Conservation (phyloP, 2,329 filamentous ascomycete species). For the Emericellopsis atlantica region DNA sequence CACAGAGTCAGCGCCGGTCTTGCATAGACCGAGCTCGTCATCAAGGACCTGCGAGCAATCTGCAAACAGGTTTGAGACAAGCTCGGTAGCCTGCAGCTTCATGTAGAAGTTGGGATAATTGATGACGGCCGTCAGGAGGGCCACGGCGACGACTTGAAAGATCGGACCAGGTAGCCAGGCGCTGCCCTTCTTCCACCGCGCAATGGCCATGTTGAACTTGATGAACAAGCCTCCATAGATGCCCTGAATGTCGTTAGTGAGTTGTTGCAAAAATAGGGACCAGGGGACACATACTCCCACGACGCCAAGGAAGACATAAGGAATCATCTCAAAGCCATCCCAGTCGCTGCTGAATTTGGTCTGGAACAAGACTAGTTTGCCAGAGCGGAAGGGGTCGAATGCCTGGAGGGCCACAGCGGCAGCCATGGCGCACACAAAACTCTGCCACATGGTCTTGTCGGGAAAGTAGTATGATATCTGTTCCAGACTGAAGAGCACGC, state of each 20-base stretch:
- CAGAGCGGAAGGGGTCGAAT: constrained; percentile 87
- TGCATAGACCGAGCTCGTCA: constrained; percentile 84
- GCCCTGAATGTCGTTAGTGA: constrained; percentile 33
- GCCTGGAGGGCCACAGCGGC: constrained; percentile 87
- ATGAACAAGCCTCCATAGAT: constrained; percentile 92
- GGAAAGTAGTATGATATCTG: constrained; percentile 96
- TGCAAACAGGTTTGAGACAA: constrained; percentile 83
- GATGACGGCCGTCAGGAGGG: constrained; percentile 72
- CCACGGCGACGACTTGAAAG: constrained; percentile 66
- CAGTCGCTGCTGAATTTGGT: constrained; percentile 85
- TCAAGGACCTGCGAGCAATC: constrained; percentile 76
- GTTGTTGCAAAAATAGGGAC: too few relatives aligned
- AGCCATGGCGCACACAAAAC: constrained; percentile 98
- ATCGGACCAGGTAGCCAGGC: constrained; percentile 61
- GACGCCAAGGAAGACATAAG: constrained; percentile 76
- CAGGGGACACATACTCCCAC: constrained; percentile 43
- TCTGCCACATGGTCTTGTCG: constrained; percentile 99
- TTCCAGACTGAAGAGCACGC: constrained; percentile 90
- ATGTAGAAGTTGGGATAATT: constrained; percentile 97
- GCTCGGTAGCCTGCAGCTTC: constrained; percentile 80
- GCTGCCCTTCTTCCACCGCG: constrained; percentile 61
- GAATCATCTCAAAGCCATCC: constrained; percentile 89
- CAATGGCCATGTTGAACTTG: constrained; percentile 80
- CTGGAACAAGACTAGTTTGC: constrained; percentile 91
- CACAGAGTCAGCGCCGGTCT: constrained; percentile 69